Evolutionary conservation across 108 stramenopile genomes (phyloP), one percentile per base, ranked within the genome.

Genomic region (Skeletonema costatum): DNA sequence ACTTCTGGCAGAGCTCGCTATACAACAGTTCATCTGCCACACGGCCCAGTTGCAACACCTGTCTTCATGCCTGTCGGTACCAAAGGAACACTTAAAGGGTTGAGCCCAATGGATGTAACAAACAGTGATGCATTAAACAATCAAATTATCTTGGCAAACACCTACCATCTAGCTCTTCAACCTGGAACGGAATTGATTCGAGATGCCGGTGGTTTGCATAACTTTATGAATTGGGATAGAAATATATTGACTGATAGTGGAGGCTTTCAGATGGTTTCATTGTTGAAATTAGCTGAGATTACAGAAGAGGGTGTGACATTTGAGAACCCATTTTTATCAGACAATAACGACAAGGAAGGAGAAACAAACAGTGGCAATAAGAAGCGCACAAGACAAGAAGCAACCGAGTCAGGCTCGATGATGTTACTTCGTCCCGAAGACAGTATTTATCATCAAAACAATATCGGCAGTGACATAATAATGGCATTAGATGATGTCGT

Each of bases 41-140:
- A 95, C 69, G 90, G 95, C 21, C 84, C 87, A 2, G 94, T 99
- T 30, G 71, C 81, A 13, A 98, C 98, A 31, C 99, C 99, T 4
- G 90, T 98, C 17, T 99, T 99, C 92, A 98, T 98, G 99, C 99
- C 99, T 1, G 99, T 99, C n/a, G 99, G 99, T 12, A 99, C 99
- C 53, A 98, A 98, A 75, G 99, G 97, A 50, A 93, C 96, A 12
- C 82, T 99, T 64, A 99, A 99, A 66, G 96, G 95, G 42, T 61
- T 98, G 17, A 72, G 93, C 2, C 71, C 93, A 5, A 60, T 78
- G 35, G 97, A 99, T 66, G 83, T 99, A 51, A 42, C 77, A 5
- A 59, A 64, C 13, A 78, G 80, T 59, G 79, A 66, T 10, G 76
- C 85, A 9, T 68, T 96, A 60, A 67, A 89, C 50, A 90, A 90